Conservation (phyloP, 257 asterid species). For the Coffea canephora region DNA sequence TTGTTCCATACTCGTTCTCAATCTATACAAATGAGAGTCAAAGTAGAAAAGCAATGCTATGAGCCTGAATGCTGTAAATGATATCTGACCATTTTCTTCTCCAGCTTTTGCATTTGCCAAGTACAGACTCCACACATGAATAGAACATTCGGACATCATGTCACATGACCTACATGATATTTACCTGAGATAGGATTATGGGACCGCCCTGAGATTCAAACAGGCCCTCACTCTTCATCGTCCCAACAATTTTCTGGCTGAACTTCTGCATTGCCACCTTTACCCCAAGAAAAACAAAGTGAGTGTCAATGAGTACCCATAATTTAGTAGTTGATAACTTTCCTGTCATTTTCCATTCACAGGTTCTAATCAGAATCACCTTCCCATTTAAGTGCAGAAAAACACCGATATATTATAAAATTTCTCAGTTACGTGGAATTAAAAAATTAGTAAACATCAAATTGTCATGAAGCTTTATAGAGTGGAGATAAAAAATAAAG, state of each 20-base stretch:
- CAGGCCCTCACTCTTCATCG: slow-evolving; percentile 62
- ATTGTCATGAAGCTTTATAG: too few relatives aligned
- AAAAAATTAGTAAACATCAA: neutral
- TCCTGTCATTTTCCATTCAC: neutral
- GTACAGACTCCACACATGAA: too few relatives aligned
- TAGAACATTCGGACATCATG: neutral
- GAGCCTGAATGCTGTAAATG: neutral
- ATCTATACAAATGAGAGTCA: slow-evolving; percentile 36
- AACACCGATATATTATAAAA: neutral
- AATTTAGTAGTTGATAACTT: neutral
- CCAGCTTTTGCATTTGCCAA: too few relatives aligned
- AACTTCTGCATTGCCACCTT: slow-evolving; percentile 66
- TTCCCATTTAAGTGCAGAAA: neutral
- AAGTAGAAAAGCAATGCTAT: neutral
- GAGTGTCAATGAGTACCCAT: slow-evolving; percentile 2
- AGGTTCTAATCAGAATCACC: neutral
- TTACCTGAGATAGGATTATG: slow-evolving; percentile 70
- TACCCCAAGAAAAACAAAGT: slow-evolving; percentile 2
- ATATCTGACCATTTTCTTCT: neutral
- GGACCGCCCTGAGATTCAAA: slow-evolving; percentile 77
- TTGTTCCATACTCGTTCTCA: slow-evolving; percentile 63
- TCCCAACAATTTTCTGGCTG: slow-evolving; percentile 54
- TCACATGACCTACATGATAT: neutral
- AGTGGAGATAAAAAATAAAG: neutral
- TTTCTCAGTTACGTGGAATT: neutral